A percentile compares a stretch with the other conserved stretches of the same genome.
Conservation (phyloP, 148 eudicot genomes). For the Arbutus unedo region DNA sequence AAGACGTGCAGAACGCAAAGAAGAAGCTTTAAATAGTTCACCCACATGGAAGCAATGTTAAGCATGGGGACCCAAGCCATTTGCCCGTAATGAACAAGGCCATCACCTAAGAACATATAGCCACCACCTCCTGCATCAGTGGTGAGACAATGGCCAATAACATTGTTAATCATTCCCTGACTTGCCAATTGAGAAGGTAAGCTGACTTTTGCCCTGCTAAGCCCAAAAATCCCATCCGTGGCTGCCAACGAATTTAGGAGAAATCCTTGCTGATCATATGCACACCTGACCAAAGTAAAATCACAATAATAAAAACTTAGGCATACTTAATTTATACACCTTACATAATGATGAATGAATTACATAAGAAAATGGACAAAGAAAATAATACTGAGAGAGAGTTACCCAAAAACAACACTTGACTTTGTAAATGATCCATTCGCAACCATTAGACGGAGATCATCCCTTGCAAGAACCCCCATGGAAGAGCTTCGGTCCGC, state of each 20-base stretch:
- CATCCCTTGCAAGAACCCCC: conserved; percentile 64
- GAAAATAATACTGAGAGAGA: not conserved
- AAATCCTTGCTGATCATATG: conserved; percentile 66
- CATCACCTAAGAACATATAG: conserved; percentile 59
- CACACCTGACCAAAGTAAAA: conserved; percentile 39
- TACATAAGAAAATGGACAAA: not conserved
- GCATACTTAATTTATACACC: conserved; percentile 15
- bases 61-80: conserved; percentile 60
- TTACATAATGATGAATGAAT: not conserved
- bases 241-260: conserved; percentile 46
- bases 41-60: conserved; percentile 40
- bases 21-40: conserved; percentile 1
- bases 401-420: conserved; percentile 48
- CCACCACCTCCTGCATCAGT: conserved; percentile 43
- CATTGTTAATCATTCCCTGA: conserved; percentile 49
- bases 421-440: conserved; percentile 42
- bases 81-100: conserved; percentile 36
- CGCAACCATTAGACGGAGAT: conserved; percentile 34
- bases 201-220: conserved; percentile 59
- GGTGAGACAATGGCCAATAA: conserved; percentile 58
- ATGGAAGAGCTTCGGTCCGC: conserved; percentile 61
- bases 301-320: not conserved
- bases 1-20: not conserved
- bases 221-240: conserved; percentile 65
- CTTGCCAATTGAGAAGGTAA: conserved; percentile 61